Percentiles rank a stretch among this genome's conserved stretches.
These are phyloP conservation scores for Paraurostyla sp. DNA, from an alignment of 73 alveolate genomes.

Conservation along the genomic window DNA sequence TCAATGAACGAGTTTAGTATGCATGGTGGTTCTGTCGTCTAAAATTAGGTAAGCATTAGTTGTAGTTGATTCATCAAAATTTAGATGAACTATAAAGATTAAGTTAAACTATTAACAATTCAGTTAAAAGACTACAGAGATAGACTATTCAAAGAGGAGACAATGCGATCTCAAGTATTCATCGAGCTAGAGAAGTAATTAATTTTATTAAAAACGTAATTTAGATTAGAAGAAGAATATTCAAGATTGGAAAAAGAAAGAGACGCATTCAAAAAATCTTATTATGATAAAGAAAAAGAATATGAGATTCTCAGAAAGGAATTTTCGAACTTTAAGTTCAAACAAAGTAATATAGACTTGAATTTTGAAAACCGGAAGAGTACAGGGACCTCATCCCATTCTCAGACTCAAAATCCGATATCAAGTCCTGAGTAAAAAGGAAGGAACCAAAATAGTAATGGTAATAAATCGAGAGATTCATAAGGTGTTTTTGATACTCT, in stretches of 20 bases:
- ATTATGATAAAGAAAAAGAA: background rate
- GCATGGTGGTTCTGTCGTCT: background rate
- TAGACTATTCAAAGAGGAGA: constrained; percentile 5
- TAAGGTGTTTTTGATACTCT: constrained; percentile 14
- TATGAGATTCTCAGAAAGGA: background rate
- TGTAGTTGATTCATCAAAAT: background rate
- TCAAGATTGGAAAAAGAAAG: background rate
- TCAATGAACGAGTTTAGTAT: background rate
- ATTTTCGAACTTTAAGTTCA: background rate
- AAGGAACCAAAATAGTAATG: too few species aligned
- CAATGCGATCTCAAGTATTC: background rate
- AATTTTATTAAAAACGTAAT: background rate
- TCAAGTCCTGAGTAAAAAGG: too few species aligned
- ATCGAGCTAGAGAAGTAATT: constrained; percentile 18
- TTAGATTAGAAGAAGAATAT: constrained; percentile 19
- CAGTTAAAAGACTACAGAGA: constrained; percentile 24
- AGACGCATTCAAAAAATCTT: background rate
- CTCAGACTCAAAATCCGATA: too few species aligned
- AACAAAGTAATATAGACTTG: too few species aligned
- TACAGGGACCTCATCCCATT: too few species aligned
- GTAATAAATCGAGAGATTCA: too few species aligned
- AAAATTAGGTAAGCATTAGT: background rate
- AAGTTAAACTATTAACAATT: constrained; percentile 5
- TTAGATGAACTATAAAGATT: constrained; percentile 19
- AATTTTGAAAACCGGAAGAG: too few species aligned